A percentile compares a stretch with the other conserved stretches of the same genome.
phyloP scores from a whole-genome alignment of 352 stramenopile genomes.

The Phytophthora meadii region DNA sequence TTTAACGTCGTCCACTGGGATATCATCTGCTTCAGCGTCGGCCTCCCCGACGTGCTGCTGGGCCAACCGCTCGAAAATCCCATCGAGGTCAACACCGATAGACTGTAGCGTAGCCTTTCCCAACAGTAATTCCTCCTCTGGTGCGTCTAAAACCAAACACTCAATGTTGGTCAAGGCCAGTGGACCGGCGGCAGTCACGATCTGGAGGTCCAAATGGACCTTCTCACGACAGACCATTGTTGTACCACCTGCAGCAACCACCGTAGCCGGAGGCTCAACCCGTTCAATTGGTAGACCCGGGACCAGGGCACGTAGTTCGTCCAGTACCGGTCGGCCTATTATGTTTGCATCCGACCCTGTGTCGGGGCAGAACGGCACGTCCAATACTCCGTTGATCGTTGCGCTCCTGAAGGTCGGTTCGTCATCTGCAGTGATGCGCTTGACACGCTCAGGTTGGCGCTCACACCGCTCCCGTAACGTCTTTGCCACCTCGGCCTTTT shows the following conservation, averaged over 20 bases:
- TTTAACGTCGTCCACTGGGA: constrained; percentile 5
- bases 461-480: not conserved
- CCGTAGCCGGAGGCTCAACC: constrained; percentile 2
- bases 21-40: constrained; percentile 13
- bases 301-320: not conserved
- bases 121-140: constrained; percentile 6
- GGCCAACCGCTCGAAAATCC: constrained; percentile 12
- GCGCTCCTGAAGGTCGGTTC: constrained; percentile 1
- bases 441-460: not conserved
- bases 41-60: constrained; percentile 5
- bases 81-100: constrained; percentile 16
- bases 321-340: constrained; percentile 3
- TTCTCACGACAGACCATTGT: constrained; percentile 13
- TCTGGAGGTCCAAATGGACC: constrained; percentile 8
- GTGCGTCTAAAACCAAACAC: constrained; percentile 11
- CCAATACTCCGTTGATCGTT: constrained; percentile 2
- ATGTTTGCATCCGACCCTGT: constrained; percentile 15
- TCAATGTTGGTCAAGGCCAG: constrained; percentile 11
- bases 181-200: constrained; percentile 13
- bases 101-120: constrained; percentile 5
- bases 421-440: constrained; percentile 3
- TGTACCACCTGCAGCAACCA: constrained; percentile 1
- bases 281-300: not conserved
- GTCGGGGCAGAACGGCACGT: constrained; percentile 4
- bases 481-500: constrained; percentile 8